Percentiles rank a stretch among this genome's conserved stretches.
phyloP scores from a whole-genome alignment of 257 asterid genomes.

The Solanum pennellii region DNA sequence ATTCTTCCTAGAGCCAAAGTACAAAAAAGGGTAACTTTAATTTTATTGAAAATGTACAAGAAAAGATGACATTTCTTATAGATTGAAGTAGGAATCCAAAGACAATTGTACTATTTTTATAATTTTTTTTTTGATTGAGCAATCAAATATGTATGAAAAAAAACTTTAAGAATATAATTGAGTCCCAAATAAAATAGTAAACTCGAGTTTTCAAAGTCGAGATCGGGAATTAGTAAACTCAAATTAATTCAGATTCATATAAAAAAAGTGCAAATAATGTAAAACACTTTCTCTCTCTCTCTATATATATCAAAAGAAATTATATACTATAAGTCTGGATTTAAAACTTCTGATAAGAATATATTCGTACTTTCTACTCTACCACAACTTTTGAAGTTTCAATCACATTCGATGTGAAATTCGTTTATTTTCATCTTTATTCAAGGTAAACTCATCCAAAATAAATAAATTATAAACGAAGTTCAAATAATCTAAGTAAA shows the following conservation, averaged over 20 bases:
- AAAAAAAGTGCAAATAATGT: accelerated
- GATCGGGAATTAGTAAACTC: background rate
- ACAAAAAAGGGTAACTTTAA: background rate
- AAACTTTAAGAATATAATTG: background rate
- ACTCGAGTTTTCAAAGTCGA: background rate
- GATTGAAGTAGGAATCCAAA: background rate
- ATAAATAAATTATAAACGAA: background rate
- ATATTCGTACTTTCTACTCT: background rate
- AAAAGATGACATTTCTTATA: background rate
- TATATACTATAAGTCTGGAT: background rate
- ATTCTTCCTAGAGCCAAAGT: background rate
- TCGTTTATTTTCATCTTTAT: background rate
- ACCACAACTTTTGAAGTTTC: background rate
- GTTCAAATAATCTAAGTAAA: background rate
- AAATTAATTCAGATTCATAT: background rate
- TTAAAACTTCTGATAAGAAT: background rate
- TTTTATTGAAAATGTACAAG: background rate
- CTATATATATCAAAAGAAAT: background rate
- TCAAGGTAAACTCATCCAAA: background rate
- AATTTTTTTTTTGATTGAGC: background rate
- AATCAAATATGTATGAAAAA: background rate
- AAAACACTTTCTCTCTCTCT: background rate
- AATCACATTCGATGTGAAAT: no score
- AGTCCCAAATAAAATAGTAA: background rate
- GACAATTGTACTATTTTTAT: background rate